These are phyloP conservation scores for Saccharomyces uvarum DNA, from an alignment of 1,139 yeast species.

Conservation along the genomic window DNA sequence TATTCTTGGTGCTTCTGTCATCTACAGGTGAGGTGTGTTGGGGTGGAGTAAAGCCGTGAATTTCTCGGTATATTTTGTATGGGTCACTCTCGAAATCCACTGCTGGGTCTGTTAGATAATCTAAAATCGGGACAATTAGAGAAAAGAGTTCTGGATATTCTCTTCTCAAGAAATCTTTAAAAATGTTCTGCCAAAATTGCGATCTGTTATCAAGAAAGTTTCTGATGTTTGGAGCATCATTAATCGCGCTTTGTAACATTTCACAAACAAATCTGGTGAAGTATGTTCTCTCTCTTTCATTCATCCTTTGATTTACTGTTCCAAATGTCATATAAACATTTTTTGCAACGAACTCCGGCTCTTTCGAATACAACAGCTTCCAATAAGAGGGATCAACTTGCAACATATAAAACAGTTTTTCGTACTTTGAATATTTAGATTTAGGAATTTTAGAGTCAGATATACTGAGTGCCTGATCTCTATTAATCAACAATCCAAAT, in stretches of 20 bases:
- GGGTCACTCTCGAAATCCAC: conserved; percentile 81
- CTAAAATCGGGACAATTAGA: conserved; percentile 45
- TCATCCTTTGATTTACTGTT: conserved; percentile 28
- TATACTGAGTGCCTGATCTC: conserved; percentile 4
- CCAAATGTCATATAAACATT: conserved; percentile 27
- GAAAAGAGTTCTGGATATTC: conserved; percentile 39
- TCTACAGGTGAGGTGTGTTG: conserved; percentile 69
- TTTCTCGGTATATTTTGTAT: conserved; percentile 43
- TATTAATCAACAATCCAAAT: conserved; percentile 12
- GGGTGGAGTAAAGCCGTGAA: conserved; percentile 38
- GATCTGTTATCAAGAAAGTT: conserved; percentile 18
- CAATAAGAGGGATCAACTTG: conserved; percentile 82
- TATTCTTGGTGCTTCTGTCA: conserved; percentile 59
- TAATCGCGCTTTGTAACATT: conserved; percentile 38
- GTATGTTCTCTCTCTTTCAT: conserved; percentile 64
- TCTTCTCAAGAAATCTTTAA: conserved; percentile 28
- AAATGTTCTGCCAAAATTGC: conserved; percentile 42
- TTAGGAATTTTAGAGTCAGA: conserved; percentile 13
- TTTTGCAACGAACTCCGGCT: conserved; percentile 23
- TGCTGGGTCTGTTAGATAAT: conserved; percentile 42
- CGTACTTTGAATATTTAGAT: conserved; percentile 41
- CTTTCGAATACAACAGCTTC: conserved; percentile 41
- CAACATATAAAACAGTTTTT: conserved; percentile 67
- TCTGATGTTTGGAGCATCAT: conserved; percentile 14
- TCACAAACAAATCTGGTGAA: conserved; percentile 53